Percentiles rank a stretch among this genome's conserved stretches.
These are phyloP conservation scores for Vaccinium myrtillus DNA, from an alignment of 148 eudicot species.

Conservation along the genomic window DNA sequence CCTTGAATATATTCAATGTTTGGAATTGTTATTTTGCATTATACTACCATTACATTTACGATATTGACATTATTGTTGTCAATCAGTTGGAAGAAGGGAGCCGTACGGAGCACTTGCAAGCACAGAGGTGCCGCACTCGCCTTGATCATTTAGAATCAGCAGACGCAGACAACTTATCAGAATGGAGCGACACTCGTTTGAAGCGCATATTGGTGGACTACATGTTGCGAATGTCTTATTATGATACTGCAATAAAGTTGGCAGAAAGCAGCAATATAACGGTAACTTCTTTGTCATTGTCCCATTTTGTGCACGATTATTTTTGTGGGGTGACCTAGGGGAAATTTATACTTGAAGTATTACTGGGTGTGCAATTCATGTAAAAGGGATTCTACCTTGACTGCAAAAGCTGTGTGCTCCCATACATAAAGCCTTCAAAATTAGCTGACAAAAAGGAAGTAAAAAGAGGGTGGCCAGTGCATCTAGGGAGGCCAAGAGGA, in stretches of 20 bases:
- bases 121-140: slow-evolving; percentile 73
- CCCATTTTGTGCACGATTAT: background rate
- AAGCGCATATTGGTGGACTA: slow-evolving; percentile 92
- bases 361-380: background rate
- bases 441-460: background rate
- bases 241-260: slow-evolving; percentile 76
- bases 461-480: background rate
- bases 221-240: slow-evolving; percentile 95
- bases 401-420: background rate
- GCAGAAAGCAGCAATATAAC: slow-evolving; percentile 71
- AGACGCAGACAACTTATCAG: slow-evolving; percentile 58
- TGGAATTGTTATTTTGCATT: background rate
- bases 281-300: slow-evolving; percentile 35
- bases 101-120: slow-evolving; percentile 75
- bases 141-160: slow-evolving; percentile 86
- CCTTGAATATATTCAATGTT: background rate
- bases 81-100: slow-evolving; percentile 86
- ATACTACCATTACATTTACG: background rate
- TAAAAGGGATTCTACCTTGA: background rate
- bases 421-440: background rate
- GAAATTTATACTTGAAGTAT: background rate
- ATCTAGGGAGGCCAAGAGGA: background rate
- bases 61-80: background rate
- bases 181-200: slow-evolving; percentile 71
- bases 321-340: background rate